A percentile compares a stretch with the other conserved stretches of the same genome.
Conservation (phyloP, 2,329 filamentous ascomycete genomes). For the Chalaropsis ovoidea region DNA sequence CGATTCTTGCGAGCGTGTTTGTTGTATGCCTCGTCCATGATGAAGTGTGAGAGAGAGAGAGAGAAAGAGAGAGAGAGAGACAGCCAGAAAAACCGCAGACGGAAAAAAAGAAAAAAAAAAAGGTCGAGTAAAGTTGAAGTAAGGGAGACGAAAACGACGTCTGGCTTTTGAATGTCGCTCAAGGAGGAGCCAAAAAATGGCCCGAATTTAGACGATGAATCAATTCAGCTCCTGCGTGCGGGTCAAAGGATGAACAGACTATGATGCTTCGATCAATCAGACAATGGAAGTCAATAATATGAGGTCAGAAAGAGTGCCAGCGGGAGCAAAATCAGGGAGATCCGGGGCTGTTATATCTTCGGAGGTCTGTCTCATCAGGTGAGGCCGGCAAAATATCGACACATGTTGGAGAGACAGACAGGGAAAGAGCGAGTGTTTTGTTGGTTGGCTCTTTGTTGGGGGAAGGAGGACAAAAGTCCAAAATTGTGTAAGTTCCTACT, state of each 20-base stretch:
- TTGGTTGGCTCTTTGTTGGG: slow-evolving; percentile 9
- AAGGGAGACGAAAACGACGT: background rate
- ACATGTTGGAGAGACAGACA: background rate
- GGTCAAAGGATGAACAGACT: slow-evolving; percentile 7
- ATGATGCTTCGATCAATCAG: slow-evolving; percentile 13
- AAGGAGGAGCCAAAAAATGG: background rate
- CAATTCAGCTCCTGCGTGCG: slow-evolving; percentile 1
- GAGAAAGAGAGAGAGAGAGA: background rate
- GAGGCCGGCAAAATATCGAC: slow-evolving; percentile 13
- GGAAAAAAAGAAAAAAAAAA: slow-evolving; percentile 14
- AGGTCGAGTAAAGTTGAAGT: background rate
- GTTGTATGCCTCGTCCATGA: slow-evolving; percentile 52
- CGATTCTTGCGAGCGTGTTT: slow-evolving; percentile 51
- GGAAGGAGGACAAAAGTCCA: background rate
- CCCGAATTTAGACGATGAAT: background rate
- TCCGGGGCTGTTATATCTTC: background rate
- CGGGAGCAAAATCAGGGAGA: background rate
- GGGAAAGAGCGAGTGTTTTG: background rate
- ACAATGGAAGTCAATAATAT: background rate
- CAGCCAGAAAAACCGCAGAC: background rate
- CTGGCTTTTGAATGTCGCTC: background rate
- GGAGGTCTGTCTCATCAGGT: slow-evolving; percentile 2
- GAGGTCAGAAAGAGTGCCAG: background rate
- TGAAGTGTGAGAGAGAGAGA: slow-evolving; percentile 20
- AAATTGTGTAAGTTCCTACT: background rate